Conservation (phyloP, 345 rosid genomes). For the Syzygium aromaticum region DNA sequence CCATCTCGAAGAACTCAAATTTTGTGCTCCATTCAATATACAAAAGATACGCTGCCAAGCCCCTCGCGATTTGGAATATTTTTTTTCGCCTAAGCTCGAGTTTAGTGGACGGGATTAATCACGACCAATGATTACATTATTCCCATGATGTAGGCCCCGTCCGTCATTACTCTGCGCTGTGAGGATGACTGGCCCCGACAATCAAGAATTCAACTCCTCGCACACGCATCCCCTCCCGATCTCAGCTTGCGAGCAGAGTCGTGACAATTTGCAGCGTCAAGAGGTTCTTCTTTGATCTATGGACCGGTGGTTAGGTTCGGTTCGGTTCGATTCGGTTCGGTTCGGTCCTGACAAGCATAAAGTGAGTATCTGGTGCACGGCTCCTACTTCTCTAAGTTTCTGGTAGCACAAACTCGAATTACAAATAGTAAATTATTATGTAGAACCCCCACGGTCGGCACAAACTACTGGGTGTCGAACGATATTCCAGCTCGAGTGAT, state of each 20-base stretch:
- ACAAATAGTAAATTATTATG: not conserved
- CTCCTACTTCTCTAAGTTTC: not conserved
- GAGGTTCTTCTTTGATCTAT: not conserved
- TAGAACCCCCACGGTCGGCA: not conserved
- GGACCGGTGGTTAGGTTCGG: not conserved
- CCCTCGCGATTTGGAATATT: not conserved
- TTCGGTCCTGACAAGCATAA: not conserved
- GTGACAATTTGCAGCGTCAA: not conserved
- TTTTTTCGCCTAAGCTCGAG: not conserved
- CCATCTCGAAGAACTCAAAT: not conserved
- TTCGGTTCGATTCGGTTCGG: not conserved
- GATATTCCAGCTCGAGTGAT: not conserved
- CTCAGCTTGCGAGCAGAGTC: not conserved
- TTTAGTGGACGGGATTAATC: not conserved
- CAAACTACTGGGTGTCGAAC: not conserved
- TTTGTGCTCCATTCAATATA: not conserved
- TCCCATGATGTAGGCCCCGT: not conserved
- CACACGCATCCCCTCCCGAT: not conserved
- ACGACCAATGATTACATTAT: not conserved
- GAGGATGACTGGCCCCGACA: too few relatives aligned
- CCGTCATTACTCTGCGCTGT: not conserved
- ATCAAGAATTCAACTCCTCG: not conserved
- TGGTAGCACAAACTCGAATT: not conserved
- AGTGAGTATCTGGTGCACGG: not conserved
- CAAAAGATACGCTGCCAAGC: not conserved